Evolutionary conservation across 2,329 filamentous ascomycete species (phyloP), one percentile per base, ranked within the genome.

Genomic region (Ambrosiella xylebori): DNA sequence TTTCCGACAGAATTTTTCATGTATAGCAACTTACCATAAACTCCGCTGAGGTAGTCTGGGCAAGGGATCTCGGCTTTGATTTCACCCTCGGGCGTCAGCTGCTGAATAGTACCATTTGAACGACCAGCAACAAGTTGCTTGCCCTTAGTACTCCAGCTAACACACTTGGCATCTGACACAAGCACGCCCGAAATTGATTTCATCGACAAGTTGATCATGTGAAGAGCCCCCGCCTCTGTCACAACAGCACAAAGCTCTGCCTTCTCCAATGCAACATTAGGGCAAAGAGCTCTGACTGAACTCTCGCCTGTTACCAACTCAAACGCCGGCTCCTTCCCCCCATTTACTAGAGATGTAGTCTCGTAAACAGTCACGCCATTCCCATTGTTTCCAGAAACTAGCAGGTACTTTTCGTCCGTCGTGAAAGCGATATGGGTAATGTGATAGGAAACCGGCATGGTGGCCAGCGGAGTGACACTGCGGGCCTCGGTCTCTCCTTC

Each of bases 101-200:
- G 90, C 58, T 79, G 78, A 56, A 85, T 82, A 11, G 82, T 83
- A 59, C 93, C 93, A 69, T 96, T 81, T 6, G 76, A 82, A 64
- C 93, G 74, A 13, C 94, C 93, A 63, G 88, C 90, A 50, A 95
- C 84, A 49, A 98, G 74, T 67, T 97, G 91, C 68, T 95, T 98
- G 52, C 93, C 93, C 67, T 84, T 88, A 61, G 81, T 85, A 68
- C 93, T 98, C 93, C 94, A 98, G 58, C 86, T 84, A 5, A 88
- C 78, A 65, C 86, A 93, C 66, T 84, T 89, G 36, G 95, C 90
- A 53, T 85, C 83, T 36, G 78, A 74, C 65, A 84, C 87, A 62
- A 95, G 73, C 0, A 65, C 73, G 62, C 72, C 77, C 39, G 86
- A 87, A 62, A 80, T 81, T 17, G 75, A 75, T 54, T 78, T 76